Base-by-base conservation (phyloP, 345 rosid species). In the Brassica nigra region DNA sequence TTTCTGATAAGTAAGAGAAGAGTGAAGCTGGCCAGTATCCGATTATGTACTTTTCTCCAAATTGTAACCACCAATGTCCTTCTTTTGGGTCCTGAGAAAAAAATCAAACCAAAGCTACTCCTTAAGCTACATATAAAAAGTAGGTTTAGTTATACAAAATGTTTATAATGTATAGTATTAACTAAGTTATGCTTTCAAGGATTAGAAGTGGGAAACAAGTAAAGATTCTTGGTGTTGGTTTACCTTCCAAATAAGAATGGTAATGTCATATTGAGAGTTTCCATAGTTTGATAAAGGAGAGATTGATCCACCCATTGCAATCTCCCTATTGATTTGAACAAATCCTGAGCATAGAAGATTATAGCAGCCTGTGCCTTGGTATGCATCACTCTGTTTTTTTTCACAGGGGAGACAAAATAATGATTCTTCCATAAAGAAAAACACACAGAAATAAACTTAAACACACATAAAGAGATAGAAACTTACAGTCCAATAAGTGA, bases 61-160 rank as follows among this genome's bases (percentile, higher is more conserved):
- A 88, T 47, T 88, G 91, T 87, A 90, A 81, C 94, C 94, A 90
- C 94, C 94, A 90, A 77, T 90, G 87, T 55, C 94, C 94, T 80
- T 87, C 94, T 75, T 86, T 84, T n/a, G 90, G 94, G 12, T 90
- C 94, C 94, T 90, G 64, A 52, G 6, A 33, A 63, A 63, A 3
- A 58, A 7, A 52, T 0, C 23, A 52, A 52, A 52, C 20, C 20
- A 15, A 49, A n/a, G 6, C 6, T 49, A 5, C 58, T 52, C 58
- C 12, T 14, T 47, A 47, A 6, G 61, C 16, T 47, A 49, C 57
- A 49, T 49, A 49, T 49, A 5, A 49, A n/a, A 49, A 49, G 57
- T 12, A 47, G 54, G 15, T 10, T 12, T 44, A 44, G 16, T 7
- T 9, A 57, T 34, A 71, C 27, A 30, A 49, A 49, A 61, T 68